Conservation (phyloP, 2,329 filamentous ascomycete species). For the Dryadomyces sulphureus region DNA sequence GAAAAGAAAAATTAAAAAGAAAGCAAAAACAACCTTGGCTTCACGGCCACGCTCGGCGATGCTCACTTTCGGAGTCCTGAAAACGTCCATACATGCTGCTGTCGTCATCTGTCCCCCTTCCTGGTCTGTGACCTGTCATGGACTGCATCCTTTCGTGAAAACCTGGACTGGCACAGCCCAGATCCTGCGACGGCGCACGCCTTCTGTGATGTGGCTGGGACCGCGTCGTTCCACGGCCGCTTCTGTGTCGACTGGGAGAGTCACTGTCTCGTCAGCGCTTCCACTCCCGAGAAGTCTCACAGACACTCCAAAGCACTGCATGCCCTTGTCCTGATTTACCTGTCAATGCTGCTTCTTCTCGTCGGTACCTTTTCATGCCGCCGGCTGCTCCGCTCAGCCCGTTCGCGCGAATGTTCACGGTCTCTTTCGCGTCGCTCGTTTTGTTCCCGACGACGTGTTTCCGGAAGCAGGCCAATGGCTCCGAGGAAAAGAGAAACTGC, state of each 20-base stretch:
- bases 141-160: too few relatives aligned
- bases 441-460: not conserved
- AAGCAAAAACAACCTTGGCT: too few relatives aligned
- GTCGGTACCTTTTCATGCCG: not conserved
- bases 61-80: too few relatives aligned
- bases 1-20: too few relatives aligned
- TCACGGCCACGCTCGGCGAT: too few relatives aligned
- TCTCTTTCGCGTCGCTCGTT: not conserved
- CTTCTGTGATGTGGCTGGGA: too few relatives aligned
- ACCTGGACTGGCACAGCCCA: not conserved
- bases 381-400: not conserved
- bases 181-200: not conserved
- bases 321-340: not conserved
- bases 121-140: not conserved
- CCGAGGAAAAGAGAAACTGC: not conserved
- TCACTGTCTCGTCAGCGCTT: too few relatives aligned
- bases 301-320: too few relatives aligned
- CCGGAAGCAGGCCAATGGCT: not conserved
- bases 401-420: not conserved
- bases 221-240: too few relatives aligned
- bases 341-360: not conserved
- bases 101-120: not conserved
- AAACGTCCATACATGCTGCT: slow-evolving; percentile 6
- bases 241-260: too few relatives aligned
- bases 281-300: too few relatives aligned